Evolutionary conservation across 257 asterid species (phyloP), one percentile per base, ranked within the genome.

Genomic region (Solanum bulbocastanum): DNA sequence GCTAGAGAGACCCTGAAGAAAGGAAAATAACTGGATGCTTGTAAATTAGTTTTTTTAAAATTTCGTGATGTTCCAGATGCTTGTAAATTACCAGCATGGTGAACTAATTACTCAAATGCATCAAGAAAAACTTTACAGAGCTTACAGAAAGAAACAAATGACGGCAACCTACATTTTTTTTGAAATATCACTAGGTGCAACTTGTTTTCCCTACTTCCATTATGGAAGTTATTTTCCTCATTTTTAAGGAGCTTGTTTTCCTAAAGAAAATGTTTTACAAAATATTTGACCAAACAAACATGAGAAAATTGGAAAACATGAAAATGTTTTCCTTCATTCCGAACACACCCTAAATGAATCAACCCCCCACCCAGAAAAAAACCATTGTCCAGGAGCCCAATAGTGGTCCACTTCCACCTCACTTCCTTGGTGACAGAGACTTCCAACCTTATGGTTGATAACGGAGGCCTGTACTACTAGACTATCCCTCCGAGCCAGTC

Each of bases 1-100:
- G 90, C 91, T 93, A 6, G 99, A 96, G 78, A 95, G 96, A 20
- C 96, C 99, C 99, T 96, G 93, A 84, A 27, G 87, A 37, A 83
- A 87, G 88, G 72, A 18, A 37, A 46, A 40, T 18, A 69, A 39
- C 78, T 3, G 44, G 62, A 60, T 76, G 76, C 68, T 58, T 88
- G 27, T 33, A 79, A 44, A 44, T 18, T 44, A 44, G 10, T 58
- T 20, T 58, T 18, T 52, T 3, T 7, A 0, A 8, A 58, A 58
- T 20, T 58, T 22, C 27, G 66, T 58, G n/a, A 58, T 58, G 27
- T 58, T 58, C 75, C 30, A 58, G 73, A 58, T 75, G 75, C 75
- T 56, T 88, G 25, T 36, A 81, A 46, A 49, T 36, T 18, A 81
- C 68, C 69, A 81, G 85, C 85, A 81, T 18, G 69, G 56, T 13